Evolutionary conservation across 1,139 yeast genomes (phyloP), one percentile per base, ranked within the genome.

Genomic region (Lodderomyces theae): DNA sequence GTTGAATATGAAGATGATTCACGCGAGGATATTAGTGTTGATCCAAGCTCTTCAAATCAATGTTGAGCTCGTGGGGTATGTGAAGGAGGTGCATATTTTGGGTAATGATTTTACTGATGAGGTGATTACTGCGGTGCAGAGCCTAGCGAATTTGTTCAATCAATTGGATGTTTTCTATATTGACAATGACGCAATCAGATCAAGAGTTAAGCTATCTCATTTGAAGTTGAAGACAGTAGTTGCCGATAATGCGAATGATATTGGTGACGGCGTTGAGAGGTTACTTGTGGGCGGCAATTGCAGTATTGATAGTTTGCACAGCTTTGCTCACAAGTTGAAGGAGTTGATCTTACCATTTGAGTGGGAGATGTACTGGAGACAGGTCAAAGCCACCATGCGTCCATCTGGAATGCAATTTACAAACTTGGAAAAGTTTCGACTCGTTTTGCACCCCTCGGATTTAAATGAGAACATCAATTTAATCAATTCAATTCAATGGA

Each of bases 11-110:
- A 54, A 53, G 35, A 48, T 70, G 54, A 56, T 70, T 16, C 49
- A 49, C 30, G 70, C 68, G 3, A 53, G 69, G 38, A 41, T 70
- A 22, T 40, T 49, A 34, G 56, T 62, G 0, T 50, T 71, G 35
- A 50, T 51, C 18, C 50, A 50, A 30, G 54, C 73, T 0, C 42
- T 70, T 15, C 36, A 35, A 8, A 46, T 69, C 15, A 70, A 70
- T 44, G 56, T 60, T 0, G 50, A 46, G 12, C 56, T 70, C 38
- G 46, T 49, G 0, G 42, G 42, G 5, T 54, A 54, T 42, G 50
- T 69, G 2, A 48, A 56, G 24, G 56, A 54, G 29, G 40, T 71
- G 3, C 45, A 47, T 28, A 48, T 66, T 2, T 42, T 53, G 40
- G 64, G 58, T 1, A 35, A 28, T 15, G 31, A 40, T 6, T 37